Percentiles rank a stretch among this genome's conserved stretches.
phyloP scores from a whole-genome alignment of 1,284 basidiomycete species.

The Irpex sp. region DNA sequence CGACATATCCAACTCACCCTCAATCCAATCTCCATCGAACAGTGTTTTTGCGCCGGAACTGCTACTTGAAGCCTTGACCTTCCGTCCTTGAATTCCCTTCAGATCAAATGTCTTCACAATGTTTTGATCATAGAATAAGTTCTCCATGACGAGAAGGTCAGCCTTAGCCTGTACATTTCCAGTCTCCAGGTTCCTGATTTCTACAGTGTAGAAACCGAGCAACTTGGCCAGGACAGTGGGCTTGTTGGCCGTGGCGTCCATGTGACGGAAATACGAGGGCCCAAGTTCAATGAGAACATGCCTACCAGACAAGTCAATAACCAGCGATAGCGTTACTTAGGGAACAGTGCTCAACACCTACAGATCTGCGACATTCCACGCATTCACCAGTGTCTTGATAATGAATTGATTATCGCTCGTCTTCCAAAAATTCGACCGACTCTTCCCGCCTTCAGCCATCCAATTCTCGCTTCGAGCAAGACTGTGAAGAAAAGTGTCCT shows the following conservation, averaged over 20 bases:
- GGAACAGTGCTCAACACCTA: slow-evolving; percentile 35
- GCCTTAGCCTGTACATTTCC: slow-evolving; percentile 61
- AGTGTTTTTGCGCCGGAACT: slow-evolving; percentile 49
- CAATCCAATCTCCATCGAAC: slow-evolving; percentile 81
- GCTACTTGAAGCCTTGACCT: slow-evolving; percentile 48
- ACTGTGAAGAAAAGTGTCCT: slow-evolving; percentile 58
- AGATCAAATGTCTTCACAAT: slow-evolving; percentile 72
- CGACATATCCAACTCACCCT: slow-evolving; percentile 39
- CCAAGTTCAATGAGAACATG: slow-evolving; percentile 74
- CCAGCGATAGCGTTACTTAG: background rate
- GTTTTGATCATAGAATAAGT: slow-evolving; percentile 69
- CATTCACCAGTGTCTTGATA: slow-evolving; percentile 79
- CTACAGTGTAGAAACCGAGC: slow-evolving; percentile 75
- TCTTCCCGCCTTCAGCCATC: slow-evolving; percentile 71
- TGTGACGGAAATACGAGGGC: slow-evolving; percentile 74
- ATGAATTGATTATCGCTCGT: slow-evolving; percentile 72
- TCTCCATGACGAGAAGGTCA: slow-evolving; percentile 80
- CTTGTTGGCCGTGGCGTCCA: slow-evolving; percentile 62
- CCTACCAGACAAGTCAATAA: slow-evolving; percentile 32
- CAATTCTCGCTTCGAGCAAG: slow-evolving; percentile 61
- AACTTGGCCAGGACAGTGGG: slow-evolving; percentile 73
- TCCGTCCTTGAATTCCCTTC: slow-evolving; percentile 75
- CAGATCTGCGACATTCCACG: slow-evolving; percentile 83
- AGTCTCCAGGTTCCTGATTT: slow-evolving; percentile 70
- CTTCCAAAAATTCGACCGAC: slow-evolving; percentile 76